Evolutionary conservation across 768 basidiomycete species (phyloP).

Genomic region (Russula vinacea): DNA sequence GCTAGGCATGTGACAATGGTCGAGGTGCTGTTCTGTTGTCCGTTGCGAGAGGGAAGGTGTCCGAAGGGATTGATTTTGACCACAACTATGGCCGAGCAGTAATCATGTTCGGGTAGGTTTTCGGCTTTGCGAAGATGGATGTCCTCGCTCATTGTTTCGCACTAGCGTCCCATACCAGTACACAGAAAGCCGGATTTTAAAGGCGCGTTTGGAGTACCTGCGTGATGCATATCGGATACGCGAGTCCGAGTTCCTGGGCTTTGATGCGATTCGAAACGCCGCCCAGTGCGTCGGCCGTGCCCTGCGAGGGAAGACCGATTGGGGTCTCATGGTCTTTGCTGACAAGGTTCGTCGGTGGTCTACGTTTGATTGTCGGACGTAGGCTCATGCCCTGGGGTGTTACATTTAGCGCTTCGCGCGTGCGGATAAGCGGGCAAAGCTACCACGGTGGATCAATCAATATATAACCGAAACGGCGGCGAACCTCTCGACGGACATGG

Average conservation of each 20-base stretch:
- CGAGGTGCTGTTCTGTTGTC: constrained; percentile 94
- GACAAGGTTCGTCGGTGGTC: constrained; percentile 69
- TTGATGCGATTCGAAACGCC: constrained; percentile 99
- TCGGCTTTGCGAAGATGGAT: background rate
- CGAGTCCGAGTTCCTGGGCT: constrained; percentile 97
- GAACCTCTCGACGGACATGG: constrained; percentile 98
- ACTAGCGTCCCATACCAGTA: constrained; percentile 92
- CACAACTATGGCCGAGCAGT: constrained; percentile 99
- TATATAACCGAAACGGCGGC: constrained; percentile 98
- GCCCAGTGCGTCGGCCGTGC: constrained; percentile 99
- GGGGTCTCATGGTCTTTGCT: constrained; percentile 99
- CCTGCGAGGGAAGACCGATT: constrained; percentile 96
- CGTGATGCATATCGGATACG: constrained; percentile 98
- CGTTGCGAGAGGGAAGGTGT: constrained; percentile 97
- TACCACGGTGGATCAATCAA: constrained; percentile 98
- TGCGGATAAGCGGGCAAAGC: constrained; percentile 89
- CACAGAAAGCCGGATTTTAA: constrained; percentile 95
- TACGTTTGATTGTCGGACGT: constrained; percentile 2
- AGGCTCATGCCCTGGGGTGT: constrained; percentile 9
- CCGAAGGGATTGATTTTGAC: constrained; percentile 99
- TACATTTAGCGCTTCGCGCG: constrained; percentile 75
- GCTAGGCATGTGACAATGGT: constrained; percentile 95
- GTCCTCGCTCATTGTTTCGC: constrained; percentile 3
- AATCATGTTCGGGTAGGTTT: constrained; percentile 94
- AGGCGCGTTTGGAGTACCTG: constrained; percentile 94